These are phyloP conservation scores for Fraxinus ornus DNA, from an alignment of 305 asterid genomes.

Conservation along the genomic window DNA sequence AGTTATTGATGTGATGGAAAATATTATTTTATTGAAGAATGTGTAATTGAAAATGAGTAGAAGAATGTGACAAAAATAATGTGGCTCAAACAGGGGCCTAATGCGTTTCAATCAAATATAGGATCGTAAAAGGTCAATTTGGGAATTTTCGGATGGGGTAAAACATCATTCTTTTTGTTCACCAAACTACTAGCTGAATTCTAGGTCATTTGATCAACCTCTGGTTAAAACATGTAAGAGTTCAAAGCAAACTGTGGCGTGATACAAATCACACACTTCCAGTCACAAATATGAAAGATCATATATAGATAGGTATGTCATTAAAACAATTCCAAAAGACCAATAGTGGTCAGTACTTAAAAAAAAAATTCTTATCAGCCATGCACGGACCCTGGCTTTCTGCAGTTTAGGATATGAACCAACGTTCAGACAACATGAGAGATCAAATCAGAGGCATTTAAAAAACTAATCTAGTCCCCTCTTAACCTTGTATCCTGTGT, in stretches of 20 bases:
- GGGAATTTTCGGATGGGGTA: not conserved
- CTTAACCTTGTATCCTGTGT: not conserved
- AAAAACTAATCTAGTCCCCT: not conserved
- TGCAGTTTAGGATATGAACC: not conserved
- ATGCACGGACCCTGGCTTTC: not conserved
- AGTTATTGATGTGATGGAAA: no score
- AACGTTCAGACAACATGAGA: not conserved
- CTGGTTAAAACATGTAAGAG: not conserved
- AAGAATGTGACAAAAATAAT: no score
- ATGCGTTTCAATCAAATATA: not conserved
- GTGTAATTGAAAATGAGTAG: no score
- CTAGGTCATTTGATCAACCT: not conserved
- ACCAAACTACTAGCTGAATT: not conserved
- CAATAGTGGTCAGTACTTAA: not conserved
- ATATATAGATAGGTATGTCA: not conserved
- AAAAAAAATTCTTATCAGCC: not conserved
- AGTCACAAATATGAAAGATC: not conserved
- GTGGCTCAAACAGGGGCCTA: not conserved
- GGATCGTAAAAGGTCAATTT: not conserved
- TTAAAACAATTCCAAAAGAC: not conserved
- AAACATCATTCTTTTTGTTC: not conserved
- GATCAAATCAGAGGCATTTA: not conserved
- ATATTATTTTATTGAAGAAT: no score
- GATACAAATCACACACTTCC: not conserved
- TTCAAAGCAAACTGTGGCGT: not conserved